phyloP scores from a whole-genome alignment of 805 yeast genomes.

The Candida vartiovaarae region DNA sequence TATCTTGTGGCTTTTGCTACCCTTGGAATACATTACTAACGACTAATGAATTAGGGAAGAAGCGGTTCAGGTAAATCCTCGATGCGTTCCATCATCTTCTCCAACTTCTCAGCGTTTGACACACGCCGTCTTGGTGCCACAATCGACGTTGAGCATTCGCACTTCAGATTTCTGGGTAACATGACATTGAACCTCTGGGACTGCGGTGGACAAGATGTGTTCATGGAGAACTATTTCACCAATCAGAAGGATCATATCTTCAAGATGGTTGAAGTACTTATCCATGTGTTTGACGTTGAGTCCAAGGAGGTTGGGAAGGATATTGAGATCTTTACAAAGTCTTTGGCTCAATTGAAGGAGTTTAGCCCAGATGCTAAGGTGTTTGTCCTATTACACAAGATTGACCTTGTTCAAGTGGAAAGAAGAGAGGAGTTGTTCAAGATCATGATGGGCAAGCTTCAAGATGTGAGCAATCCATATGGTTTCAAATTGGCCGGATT shows the following conservation, averaged over 20 bases:
- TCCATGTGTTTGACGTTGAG: constrained; percentile 95
- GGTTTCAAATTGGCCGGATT: constrained; percentile 73
- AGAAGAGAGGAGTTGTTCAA: constrained; percentile 77
- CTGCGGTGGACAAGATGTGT: constrained; percentile 96
- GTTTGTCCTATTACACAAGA: constrained; percentile 86
- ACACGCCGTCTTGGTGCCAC: constrained; percentile 95
- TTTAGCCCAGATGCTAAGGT: constrained; percentile 88
- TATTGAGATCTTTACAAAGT: constrained; percentile 82
- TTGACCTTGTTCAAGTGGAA: constrained; percentile 89
- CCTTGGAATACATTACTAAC: not conserved
- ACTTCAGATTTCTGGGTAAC: constrained; percentile 83
- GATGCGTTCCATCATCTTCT: constrained; percentile 92
- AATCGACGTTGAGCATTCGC: constrained; percentile 97
- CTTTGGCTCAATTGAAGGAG: constrained; percentile 72
- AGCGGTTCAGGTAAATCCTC: constrained; percentile 97
- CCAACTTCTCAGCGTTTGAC: constrained; percentile 94
- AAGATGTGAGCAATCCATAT: constrained; percentile 63
- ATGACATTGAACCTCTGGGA: constrained; percentile 97
- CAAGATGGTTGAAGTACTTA: constrained; percentile 90
- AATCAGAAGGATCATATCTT: constrained; percentile 88
- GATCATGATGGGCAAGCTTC: constrained; percentile 77
- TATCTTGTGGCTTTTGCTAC: not conserved
- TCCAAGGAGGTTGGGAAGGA: constrained; percentile 88
- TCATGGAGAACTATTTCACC: constrained; percentile 89
- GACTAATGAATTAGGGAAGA: constrained; percentile 54